Conservation (phyloP, 495 filamentous ascomycete genomes). For the Neurospora discreta region DNA sequence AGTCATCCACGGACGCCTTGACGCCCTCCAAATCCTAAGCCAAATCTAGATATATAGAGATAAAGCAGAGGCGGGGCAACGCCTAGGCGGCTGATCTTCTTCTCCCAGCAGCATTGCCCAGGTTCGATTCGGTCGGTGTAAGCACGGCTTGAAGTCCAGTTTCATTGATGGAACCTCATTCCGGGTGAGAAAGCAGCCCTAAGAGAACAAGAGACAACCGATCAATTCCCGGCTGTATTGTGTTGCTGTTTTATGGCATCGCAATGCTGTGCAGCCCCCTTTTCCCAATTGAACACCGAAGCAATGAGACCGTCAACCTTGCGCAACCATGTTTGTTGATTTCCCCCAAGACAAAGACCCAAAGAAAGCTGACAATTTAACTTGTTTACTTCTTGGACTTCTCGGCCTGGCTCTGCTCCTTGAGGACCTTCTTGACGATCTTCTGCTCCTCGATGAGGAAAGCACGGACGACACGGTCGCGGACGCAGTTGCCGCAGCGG, state of each 20-base stretch:
- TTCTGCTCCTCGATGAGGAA: slow-evolving; percentile 99
- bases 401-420: slow-evolving; percentile 57
- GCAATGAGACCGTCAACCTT: slow-evolving; percentile 35
- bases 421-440: slow-evolving; percentile 99
- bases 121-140: background rate
- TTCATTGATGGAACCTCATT: slow-evolving; percentile 27
- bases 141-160: slow-evolving; percentile 26
- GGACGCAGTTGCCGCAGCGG: slow-evolving; percentile 95
- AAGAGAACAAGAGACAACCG: slow-evolving; percentile 32
- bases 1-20: background rate
- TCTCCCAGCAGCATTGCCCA: background rate
- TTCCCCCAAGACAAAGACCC: slow-evolving; percentile 13
- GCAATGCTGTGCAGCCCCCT: slow-evolving; percentile 20
- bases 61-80: background rate
- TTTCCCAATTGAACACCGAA: slow-evolving; percentile 41
- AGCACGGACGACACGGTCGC: slow-evolving; percentile 90
- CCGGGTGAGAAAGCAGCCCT: slow-evolving; percentile 36
- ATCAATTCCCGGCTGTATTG: slow-evolving; percentile 21
- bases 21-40: background rate
- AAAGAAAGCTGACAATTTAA: slow-evolving; percentile 8
- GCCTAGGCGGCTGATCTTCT: background rate
- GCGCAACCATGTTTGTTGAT: slow-evolving; percentile 11
- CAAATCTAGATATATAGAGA: background rate
- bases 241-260: slow-evolving; percentile 29
- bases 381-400: slow-evolving; percentile 65